Base-by-base conservation (phyloP, 257 asterid genomes). In the Ehretia macrophylla region DNA sequence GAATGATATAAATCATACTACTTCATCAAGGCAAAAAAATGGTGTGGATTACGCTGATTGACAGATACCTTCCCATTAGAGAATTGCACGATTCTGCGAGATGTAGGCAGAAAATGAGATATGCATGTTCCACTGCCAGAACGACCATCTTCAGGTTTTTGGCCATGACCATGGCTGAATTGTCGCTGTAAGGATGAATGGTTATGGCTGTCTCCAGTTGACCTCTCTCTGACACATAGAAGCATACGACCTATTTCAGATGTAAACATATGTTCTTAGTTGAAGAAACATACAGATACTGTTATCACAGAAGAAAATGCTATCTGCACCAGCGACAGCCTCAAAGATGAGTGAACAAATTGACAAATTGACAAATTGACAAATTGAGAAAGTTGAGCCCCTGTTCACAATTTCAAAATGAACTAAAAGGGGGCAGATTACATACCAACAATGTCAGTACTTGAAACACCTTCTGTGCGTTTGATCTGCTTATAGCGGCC, bases 101-200 rank as follows among this genome's bases (percentile, higher is more conserved):
- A 89, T 20, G 99, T 93, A 35, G 99, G 99, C 42, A 93, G 83
- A 72, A 93, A 93, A 77, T 92, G 99, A 69, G 99, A 93, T 77
- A 93, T 72, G 46, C 96, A 80, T 37, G 96, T 93, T 62, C 85
- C 95, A 62, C 85, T 78, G 58, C 92, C 82, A 56, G 86, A 76
- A 58, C 80, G 86, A 69, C 92, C 88, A 68, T 80, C 94, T 65
- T 89, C 97, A 59, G 90, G 75, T 76, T 89, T 93, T 55, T 79
- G 93, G 75, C 83, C 76, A 78, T 83, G 96, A 45, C 96, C 99
- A 65, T 80, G 91, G 80, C 99, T 89, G 75, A 93, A 93, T 65
- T 93, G 99, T 16, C 99, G 80, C 54, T 93, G 97, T 78, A 93
- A 74, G 69, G 96, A 85, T 66, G 97, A 84, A 72, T 73, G 95